Evolutionary conservation across 2,329 filamentous ascomycete genomes (phyloP).

Genomic region (Botrytis tulipae): DNA sequence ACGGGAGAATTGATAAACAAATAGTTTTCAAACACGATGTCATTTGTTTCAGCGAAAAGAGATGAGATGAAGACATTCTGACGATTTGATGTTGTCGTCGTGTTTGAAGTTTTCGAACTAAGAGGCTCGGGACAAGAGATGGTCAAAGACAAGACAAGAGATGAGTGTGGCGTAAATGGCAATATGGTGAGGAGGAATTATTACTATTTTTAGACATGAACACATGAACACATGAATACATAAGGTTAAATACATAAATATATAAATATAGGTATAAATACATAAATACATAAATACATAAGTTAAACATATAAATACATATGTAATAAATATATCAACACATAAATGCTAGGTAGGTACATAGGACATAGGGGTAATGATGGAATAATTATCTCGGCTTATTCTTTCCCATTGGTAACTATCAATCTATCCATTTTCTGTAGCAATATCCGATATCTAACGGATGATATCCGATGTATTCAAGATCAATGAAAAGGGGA

Average conservation of each 20-base stretch:
- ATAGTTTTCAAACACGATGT: neutral
- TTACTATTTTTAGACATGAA: neutral
- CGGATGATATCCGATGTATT: neutral
- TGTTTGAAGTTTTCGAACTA: neutral
- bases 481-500: neutral
- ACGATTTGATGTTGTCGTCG: neutral
- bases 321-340: neutral
- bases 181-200: neutral
- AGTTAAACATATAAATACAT: neutral
- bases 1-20: neutral
- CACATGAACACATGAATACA: neutral
- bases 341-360: neutral
- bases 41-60: neutral
- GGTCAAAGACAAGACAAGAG: neutral
- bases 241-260: neutral
- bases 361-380: no score
- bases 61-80: neutral
- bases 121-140: neutral
- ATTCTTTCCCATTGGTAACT: neutral
- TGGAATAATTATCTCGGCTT: neutral
- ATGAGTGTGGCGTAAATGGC: neutral
- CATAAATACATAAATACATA: neutral
- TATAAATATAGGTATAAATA: neutral
- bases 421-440: neutral
- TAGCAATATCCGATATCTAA: neutral